phyloP scores from a whole-genome alignment of 164 flowering plant species.

The Macadamia integrifolia region DNA sequence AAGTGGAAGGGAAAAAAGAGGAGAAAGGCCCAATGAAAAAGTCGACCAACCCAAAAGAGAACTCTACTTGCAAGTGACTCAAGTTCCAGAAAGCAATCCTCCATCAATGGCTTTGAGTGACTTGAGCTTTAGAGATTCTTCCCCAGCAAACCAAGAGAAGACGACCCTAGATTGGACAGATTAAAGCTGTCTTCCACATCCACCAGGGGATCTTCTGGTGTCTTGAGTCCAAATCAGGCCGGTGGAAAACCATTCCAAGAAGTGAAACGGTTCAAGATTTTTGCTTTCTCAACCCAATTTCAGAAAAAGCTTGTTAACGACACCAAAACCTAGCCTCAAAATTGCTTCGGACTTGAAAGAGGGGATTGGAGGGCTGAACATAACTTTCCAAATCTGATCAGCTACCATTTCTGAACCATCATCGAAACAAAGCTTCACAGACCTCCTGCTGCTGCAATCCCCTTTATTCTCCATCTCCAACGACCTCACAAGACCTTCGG shows the following conservation, averaged over 20 bases:
- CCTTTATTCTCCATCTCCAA: conserved; percentile 9
- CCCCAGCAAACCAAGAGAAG: conserved; percentile 88
- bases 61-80: no score
- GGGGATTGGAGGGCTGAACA: conserved; percentile 84
- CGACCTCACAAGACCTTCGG: conserved; percentile 12
- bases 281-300: conserved; percentile 27
- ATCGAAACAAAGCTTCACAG: conserved; percentile 67
- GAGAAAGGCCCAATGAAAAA: no score
- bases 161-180: conserved; percentile 70
- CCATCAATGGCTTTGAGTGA: conserved; percentile 24
- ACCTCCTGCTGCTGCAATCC: conserved; percentile 23
- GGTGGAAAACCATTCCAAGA: conserved; percentile 66
- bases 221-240: conserved; percentile 37
- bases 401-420: conserved; percentile 67
- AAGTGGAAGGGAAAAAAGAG: no score
- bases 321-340: conserved; percentile 76
- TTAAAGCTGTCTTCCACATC: conserved; percentile 75
- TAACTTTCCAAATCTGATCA: conserved; percentile 47
- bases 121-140: conserved; percentile 84
- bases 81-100: no score
- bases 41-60: no score
- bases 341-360: conserved; percentile 63
- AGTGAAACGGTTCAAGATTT: conserved; percentile 35
- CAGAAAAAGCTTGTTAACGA: conserved; percentile 83
- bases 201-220: conserved; percentile 72